Evolutionary conservation across 2,329 filamentous ascomycete genomes (phyloP), one percentile per base, ranked within the genome.

Genomic region (Pseudopyrenochaeta lycopersici): DNA sequence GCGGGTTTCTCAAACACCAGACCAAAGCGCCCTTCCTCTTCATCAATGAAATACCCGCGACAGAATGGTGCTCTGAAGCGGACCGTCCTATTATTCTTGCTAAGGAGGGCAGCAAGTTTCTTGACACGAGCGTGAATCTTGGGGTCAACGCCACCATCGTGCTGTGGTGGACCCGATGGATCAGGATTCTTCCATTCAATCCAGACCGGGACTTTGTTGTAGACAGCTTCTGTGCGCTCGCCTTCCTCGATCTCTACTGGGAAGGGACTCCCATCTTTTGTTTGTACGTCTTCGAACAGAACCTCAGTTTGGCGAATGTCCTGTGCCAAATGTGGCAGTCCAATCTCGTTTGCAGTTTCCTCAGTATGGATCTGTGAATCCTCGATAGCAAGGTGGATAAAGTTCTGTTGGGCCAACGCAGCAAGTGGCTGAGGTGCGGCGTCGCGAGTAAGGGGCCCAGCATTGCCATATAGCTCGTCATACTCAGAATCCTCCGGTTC

Each of bases 1-100:
- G 65, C 49, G 1, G 83, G 82, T 10, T 82, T 79, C 45, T 82
- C 79, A 55, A 85, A 86, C 9, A 86, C 76, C 15, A 86, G 76
- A 2, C 83, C 84, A 12, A 84, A 80, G 11, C 81, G 78, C 41
- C 77, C 39, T 42, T 65, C 58, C 20, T 69, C 64, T 31, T 72
- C 63, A 48, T 76, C 73, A 9, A 64, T 59, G 58, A 76, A 75
- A 54, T 75, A 75, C 27, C 73, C 73, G 3, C 73, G 58, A 44
- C 73, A 76, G 45, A 66, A 63, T 0, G 73, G 73, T 0, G 72
- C 73, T 11, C 71, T 62, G 59, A 74, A 75, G 21, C 66, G 63
- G 31, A 69, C 60, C 17, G 62, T 66, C 6, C 57, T 51, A 52
- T 66, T 69, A 56, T 69, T 70, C 20, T 69, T 63, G 42, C 68